Evolutionary conservation across 148 eudicot genomes (phyloP).

Genomic region (Vaccinium corymbosum): DNA sequence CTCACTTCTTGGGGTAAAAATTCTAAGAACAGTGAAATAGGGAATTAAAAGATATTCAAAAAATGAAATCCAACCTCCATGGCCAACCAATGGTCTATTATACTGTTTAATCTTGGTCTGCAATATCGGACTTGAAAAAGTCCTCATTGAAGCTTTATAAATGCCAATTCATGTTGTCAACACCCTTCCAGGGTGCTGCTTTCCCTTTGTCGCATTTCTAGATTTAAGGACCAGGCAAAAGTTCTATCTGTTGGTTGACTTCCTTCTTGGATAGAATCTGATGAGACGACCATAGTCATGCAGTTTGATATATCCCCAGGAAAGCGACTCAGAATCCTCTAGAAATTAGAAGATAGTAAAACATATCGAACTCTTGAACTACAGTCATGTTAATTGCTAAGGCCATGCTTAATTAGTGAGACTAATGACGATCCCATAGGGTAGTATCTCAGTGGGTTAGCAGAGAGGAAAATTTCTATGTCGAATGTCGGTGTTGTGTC

Average conservation of each 20-base stretch:
- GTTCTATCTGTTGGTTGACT: not conserved
- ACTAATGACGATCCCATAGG: not conserved
- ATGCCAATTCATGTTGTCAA: not conserved
- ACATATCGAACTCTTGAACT: not conserved
- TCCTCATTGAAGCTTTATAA: not conserved
- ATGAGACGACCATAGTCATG: not conserved
- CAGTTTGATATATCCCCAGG: not conserved
- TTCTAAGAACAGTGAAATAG: not conserved
- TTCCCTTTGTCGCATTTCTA: not conserved
- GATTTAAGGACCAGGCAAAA: not conserved
- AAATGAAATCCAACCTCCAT: not conserved
- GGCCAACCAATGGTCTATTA: not conserved
- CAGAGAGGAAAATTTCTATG: not conserved
- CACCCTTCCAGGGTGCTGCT: not conserved
- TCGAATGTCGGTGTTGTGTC: too few relatives aligned
- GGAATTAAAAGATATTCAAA: not conserved
- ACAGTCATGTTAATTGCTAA: not conserved
- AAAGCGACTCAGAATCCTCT: not conserved
- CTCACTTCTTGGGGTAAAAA: not conserved
- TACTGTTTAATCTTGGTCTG: not conserved
- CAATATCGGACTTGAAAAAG: not conserved
- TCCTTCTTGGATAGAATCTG: not conserved
- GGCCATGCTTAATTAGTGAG: not conserved
- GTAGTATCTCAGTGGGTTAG: not conserved
- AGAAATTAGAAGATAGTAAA: not conserved